Conservation (phyloP, 345 rosid genomes). For the Melaleuca quinquenervia region DNA sequence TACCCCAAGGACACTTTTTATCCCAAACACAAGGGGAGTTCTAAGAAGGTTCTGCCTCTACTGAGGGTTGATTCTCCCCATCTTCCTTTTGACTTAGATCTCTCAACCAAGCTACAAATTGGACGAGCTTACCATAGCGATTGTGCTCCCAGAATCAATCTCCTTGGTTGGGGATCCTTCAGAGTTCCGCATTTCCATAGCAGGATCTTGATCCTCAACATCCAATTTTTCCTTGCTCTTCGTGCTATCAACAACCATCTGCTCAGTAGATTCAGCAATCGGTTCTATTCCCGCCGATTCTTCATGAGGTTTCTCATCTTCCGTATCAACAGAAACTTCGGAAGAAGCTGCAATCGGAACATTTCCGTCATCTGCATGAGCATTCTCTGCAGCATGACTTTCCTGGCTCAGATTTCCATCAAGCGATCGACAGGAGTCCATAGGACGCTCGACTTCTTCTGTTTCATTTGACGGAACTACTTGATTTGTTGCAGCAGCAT, state of each 20-base stretch:
- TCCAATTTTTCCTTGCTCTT: background rate
- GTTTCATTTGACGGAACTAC: background rate
- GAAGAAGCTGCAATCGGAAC: background rate
- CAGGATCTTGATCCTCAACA: background rate
- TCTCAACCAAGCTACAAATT: background rate
- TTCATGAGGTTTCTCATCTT: background rate
- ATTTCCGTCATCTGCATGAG: background rate
- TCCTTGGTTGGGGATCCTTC: background rate
- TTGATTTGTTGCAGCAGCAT: constrained; percentile 14
- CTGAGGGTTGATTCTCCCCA: background rate
- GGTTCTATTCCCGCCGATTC: background rate
- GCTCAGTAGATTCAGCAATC: background rate
- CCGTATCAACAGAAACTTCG: background rate
- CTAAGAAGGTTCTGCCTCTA: background rate
- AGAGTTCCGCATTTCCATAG: background rate
- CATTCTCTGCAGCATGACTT: background rate
- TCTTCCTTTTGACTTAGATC: background rate
- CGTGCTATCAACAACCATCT: background rate
- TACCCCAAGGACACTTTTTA: no score
- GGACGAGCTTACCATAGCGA: background rate
- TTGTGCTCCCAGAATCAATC: background rate
- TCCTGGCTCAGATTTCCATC: background rate
- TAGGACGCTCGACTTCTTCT: background rate
- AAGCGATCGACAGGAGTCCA: background rate
- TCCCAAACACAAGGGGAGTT: no score